Base-by-base conservation (phyloP, 2,329 filamentous ascomycete genomes). In the Aspergillus arachidicola region DNA sequence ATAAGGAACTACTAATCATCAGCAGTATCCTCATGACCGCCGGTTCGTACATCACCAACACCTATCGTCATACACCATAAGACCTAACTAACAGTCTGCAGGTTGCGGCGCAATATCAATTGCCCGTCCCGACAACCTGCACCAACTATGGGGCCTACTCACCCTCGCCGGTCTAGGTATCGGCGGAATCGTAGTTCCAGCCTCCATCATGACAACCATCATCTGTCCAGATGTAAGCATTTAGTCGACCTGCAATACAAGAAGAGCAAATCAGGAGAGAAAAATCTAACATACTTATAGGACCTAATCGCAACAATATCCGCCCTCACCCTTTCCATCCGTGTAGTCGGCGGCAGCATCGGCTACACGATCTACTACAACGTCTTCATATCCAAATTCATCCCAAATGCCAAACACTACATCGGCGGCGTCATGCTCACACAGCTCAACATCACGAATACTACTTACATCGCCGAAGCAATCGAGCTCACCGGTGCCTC, bases 241-340 rank as follows among this genome's bases (percentile, higher is more conserved):
- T 12, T 5, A 9, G 11, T 32, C 32, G 11, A 34, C 30, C 9
- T 38, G 12, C 32, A 9, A 34, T 9, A 26, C 12, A 11, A 12
- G 26, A 38, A 41, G 21, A 46, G 12, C 12, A 46, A 51, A 53
- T 14, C 21, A 9, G 46, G 30, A 51, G 26, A 34, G 10, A 21
- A 14, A 28, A 32, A 5, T 4, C 48, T 51, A 21, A 10, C 53
- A 28, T 46, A 59, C 30, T 7, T 19, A 14, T 36, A 79, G 78
- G 79, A 91, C 60, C 81, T 91, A 6, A 91, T 92, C 66, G 89
- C 87, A 9, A 91, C 89, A 2, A 83, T 91, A 53, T 85, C 88
- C 1, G 88, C 89, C 6, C 79, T 92, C 26, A 91, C 89, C 0
- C 83, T 91, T 43, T 85, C 87, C n/a, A 86, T 91, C 67, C 87